Evolutionary conservation across 768 basidiomycete species (phyloP), one percentile per base, ranked within the genome.

Genomic region (Termitomyces sp.): DNA sequence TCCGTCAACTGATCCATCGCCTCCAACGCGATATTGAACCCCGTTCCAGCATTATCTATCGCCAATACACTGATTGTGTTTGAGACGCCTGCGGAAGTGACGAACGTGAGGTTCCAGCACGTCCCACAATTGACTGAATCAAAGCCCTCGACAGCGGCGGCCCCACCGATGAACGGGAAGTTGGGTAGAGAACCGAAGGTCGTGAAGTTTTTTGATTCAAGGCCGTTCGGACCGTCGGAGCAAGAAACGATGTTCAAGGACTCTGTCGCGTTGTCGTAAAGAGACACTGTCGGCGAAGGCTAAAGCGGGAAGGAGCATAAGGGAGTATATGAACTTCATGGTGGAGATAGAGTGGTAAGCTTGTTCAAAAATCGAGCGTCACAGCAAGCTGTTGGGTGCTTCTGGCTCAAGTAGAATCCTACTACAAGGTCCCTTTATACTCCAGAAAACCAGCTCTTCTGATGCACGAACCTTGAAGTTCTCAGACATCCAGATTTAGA

Each of bases 111-210:
- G 58, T 72, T 42, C 82, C 81, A 86, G 70, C 85, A 86, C 24
- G 75, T 73, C 2, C 81, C 82, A 62, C 84, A 86, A 55, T 73
- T 68, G 6, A 59, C 51, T 1, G 81, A 82, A 65, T 78, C 70
- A 67, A 70, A 85, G 31, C 74, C 75, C 6, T 59, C 64, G 58
- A 86, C 70, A 30, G 73, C 78, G 18, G 70, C 69, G 1, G 74
- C 78, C 2, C 77, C 83, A 31, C 81, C 83, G 66, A 86, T 80
- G 68, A 70, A 64, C 4, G 84, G 83, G 72, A 83, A 86, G 44
- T 66, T 69, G 15, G 83, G 81, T 22, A 86, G 66, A 39, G 72
- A 69, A 6, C 68, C 72, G 46, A 84, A 79, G 30, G 75, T 81
- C 11, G 66, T 70, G 68, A 72, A 84, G n/a, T 36, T 36, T 7